Base-by-base conservation (phyloP, 2,329 filamentous ascomycete species). In the Alternaria incomplexa region DNA sequence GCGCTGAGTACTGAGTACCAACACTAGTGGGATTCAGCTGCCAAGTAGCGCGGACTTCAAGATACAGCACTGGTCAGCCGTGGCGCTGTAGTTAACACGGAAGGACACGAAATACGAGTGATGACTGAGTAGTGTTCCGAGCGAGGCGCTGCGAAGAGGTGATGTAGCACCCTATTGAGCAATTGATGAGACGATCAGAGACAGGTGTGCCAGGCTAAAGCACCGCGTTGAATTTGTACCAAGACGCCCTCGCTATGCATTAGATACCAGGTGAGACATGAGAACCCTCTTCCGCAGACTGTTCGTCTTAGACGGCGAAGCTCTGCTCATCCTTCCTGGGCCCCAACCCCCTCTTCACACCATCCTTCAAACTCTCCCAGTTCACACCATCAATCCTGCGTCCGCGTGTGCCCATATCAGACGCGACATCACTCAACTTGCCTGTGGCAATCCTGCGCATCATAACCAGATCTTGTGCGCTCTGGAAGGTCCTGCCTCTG, bases 371-470 rank as follows among this genome's bases (percentile, higher is more conserved):
- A 6, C 73, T 62, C 20, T 87, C 84, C 86, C 86, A 88, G 59
- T 83, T 85, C 44, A 87, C 71, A 9, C 84, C 84, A 55, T 84
- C 83, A 40, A 83, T 77, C 67, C 81, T 83, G 63, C 80, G 80
- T 8, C 84, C 84, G n/a, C 73, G 77, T 12, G 67, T 63, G 6
- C 59, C 61, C 6, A 53, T 61, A 25, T 76, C 74, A 30, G 67
- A 62, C 12, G 68, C 74, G 36, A 83, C 80, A 20, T 87, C 85
- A 2, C 77, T 75, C 58, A 89, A 83, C 60, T 84, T 87, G 12
- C 91, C 90, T 11, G 85, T 89, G 1, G 90, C 89, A 64, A 96
- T 88, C 65, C 86, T 88, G 69, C 91, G 87, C 85, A 93, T 90
- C 69, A 93, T 84, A 2, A 93, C 83, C 0, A 91, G 92, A 71